Conservation (phyloP, 306 rosid species). For the Ormosia semicastrata region DNA sequence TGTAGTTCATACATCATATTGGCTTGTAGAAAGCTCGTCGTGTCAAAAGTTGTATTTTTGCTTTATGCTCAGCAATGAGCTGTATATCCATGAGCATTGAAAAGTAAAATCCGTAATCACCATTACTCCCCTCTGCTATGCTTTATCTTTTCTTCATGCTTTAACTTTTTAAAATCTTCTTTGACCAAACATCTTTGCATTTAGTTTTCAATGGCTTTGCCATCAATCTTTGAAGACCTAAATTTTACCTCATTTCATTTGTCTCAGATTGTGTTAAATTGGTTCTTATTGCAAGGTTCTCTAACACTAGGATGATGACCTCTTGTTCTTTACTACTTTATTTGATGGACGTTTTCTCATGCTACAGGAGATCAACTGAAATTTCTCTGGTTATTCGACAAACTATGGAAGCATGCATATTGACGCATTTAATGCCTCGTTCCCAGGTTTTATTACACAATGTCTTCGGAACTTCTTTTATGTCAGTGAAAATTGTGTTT, state of each 20-base stretch:
- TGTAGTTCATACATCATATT: background rate
- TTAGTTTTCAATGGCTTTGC: background rate
- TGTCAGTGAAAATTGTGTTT: background rate
- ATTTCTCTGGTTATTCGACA: conserved; percentile 89
- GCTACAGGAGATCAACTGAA: conserved; percentile 83
- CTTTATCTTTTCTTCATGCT: background rate
- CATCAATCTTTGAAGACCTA: background rate
- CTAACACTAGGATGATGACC: background rate
- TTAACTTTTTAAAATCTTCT: background rate
- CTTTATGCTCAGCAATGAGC: background rate
- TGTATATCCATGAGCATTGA: background rate
- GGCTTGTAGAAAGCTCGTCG: background rate
- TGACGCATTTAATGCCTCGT: conserved; percentile 87
- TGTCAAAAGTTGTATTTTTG: background rate
- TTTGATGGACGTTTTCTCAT: conserved; percentile 28
- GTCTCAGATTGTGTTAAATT: conserved; percentile 4
- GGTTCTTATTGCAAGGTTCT: conserved; percentile 7
- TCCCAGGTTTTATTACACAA: conserved; percentile 64
- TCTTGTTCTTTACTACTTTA: conserved; percentile 11
- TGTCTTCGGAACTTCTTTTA: conserved; percentile 26
- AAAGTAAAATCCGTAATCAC: background rate
- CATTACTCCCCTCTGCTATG: background rate
- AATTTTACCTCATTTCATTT: background rate
- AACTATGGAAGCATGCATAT: conserved; percentile 84
- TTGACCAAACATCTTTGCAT: background rate